phyloP scores from a whole-genome alignment of 2,329 filamentous ascomycete genomes.

The Ophiocordyceps robertsii region DNA sequence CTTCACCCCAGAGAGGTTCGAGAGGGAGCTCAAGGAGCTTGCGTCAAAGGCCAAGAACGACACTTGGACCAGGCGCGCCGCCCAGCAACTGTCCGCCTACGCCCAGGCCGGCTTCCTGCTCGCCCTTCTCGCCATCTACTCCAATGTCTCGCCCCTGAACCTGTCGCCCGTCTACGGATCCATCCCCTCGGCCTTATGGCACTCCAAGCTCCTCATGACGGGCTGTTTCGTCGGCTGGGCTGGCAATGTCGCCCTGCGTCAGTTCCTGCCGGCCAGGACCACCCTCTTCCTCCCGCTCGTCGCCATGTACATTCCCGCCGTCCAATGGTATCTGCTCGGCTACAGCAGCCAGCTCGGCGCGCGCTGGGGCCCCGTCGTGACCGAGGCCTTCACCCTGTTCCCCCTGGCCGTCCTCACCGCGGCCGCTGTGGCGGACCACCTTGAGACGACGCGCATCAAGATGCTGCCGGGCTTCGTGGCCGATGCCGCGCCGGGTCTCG shows the following conservation, averaged over 20 bases:
- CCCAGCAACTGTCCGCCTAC: slow-evolving; percentile 26
- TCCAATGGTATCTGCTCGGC: slow-evolving; percentile 59
- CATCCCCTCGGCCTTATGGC: slow-evolving; percentile 62
- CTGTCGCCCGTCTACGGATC: slow-evolving; percentile 82
- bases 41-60: slow-evolving; percentile 26
- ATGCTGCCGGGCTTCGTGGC: slow-evolving; percentile 40
- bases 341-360: slow-evolving; percentile 55
- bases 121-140: slow-evolving; percentile 38
- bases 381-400: slow-evolving; percentile 60
- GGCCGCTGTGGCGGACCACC: slow-evolving; percentile 46
- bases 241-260: slow-evolving; percentile 41
- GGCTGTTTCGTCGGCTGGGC: slow-evolving; percentile 62
- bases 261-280: slow-evolving; percentile 32
- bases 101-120: slow-evolving; percentile 16
- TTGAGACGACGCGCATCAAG: slow-evolving; percentile 48
- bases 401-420: slow-evolving; percentile 53
- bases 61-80: slow-evolving; percentile 17
- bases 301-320: slow-evolving; percentile 59
- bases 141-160: slow-evolving; percentile 59
- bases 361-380: slow-evolving; percentile 59
- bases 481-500: slow-evolving; percentile 52
- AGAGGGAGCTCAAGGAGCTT: slow-evolving; percentile 38
- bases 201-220: slow-evolving; percentile 50
- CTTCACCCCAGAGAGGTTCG: slow-evolving; percentile 37
- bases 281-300: slow-evolving; percentile 52